These are phyloP conservation scores for Leccinum subspadiceum DNA, from an alignment of 1,284 basidiomycete species.

Conservation along the genomic window DNA sequence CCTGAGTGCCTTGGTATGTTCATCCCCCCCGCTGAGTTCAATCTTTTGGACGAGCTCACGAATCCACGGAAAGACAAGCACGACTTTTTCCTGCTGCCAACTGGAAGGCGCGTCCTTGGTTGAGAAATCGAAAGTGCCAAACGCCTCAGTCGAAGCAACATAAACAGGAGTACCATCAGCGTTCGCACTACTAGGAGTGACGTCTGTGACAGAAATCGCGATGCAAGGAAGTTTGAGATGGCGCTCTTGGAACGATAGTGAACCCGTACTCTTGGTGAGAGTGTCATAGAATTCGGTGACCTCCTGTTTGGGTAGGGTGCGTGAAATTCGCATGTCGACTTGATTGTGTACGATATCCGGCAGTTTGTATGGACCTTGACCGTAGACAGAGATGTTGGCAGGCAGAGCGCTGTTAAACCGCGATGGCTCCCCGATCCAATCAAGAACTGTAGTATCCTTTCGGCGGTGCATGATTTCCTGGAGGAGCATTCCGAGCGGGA, in stretches of 20 bases:
- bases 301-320: neutral
- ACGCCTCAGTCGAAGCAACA: neutral
- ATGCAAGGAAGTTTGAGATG: conserved; percentile 15
- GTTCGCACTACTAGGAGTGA: neutral
- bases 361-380: neutral
- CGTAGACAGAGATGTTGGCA: conserved; percentile 11
- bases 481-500: conserved; percentile 15
- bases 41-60: conserved; percentile 5
- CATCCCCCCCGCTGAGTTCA: neutral
- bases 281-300: neutral
- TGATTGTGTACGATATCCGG: neutral
- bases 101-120: neutral
- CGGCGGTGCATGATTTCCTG: conserved; percentile 13
- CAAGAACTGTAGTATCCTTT: conserved; percentile 10
- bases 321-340: neutral
- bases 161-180: neutral
- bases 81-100: neutral
- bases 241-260: conserved; percentile 3
- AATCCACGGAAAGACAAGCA: conserved; percentile 17
- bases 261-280: neutral
- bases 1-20: neutral
- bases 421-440: conserved; percentile 20
- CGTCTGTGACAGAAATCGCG: conserved; percentile 2
- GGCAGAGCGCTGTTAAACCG: conserved; percentile 16
- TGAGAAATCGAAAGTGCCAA: conserved; percentile 2